Conservation (phyloP, 2,329 filamentous ascomycete genomes). For the Macrophomina phaseolina region DNA sequence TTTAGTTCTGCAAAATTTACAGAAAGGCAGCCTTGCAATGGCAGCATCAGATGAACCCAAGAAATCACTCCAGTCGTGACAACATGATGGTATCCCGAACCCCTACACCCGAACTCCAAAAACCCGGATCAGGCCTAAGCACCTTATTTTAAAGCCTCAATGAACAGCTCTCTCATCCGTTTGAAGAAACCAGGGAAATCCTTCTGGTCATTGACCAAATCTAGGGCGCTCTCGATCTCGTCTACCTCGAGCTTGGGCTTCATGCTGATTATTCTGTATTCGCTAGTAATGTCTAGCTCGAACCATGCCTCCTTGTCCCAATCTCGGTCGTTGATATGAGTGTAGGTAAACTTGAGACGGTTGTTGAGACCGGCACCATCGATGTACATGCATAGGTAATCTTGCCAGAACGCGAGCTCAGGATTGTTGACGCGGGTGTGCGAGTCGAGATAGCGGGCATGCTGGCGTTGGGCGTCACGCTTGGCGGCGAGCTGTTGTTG, state of each 20-base stretch:
- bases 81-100: conserved; percentile 20
- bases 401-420: conserved; percentile 95
- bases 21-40: neutral
- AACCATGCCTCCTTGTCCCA: conserved; percentile 94
- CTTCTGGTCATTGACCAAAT: conserved; percentile 79
- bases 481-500: conserved; percentile 73
- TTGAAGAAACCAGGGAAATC: conserved; percentile 76
- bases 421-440: conserved; percentile 90
- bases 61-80: neutral
- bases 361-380: conserved; percentile 87
- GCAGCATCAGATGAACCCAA: neutral
- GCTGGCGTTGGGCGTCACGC: conserved; percentile 72
- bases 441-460: conserved; percentile 76
- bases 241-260: conserved; percentile 82
- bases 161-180: conserved; percentile 80
- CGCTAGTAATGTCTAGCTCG: conserved; percentile 81
- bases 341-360: conserved; percentile 87
- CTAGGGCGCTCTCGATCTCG: conserved; percentile 76
- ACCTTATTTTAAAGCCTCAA: conserved; percentile 57
- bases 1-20: neutral
- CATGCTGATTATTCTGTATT: conserved; percentile 84
- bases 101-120: neutral
- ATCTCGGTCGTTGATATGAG: conserved; percentile 82
- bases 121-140: neutral
- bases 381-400: conserved; percentile 84